Evolutionary conservation across 140 eudicot species (phyloP).

Genomic region (Oenanthe javanica): DNA sequence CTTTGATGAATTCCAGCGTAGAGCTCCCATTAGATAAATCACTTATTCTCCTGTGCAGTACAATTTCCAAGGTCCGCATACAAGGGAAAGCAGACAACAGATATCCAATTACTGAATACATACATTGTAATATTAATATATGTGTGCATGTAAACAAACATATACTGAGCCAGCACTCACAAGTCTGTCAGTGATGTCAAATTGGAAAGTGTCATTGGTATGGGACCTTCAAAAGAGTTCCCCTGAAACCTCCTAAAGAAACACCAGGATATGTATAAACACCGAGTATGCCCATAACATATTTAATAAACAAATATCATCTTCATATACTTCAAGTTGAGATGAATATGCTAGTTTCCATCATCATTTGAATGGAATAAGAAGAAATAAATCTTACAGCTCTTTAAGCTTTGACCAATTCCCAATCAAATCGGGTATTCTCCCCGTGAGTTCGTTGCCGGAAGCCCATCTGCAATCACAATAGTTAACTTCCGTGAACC

Average conservation of each 20-base stretch:
- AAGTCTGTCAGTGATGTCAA: constrained; percentile 25
- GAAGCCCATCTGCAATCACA: constrained; percentile 9
- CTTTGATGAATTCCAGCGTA: constrained; percentile 49
- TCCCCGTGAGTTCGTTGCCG: constrained; percentile 55
- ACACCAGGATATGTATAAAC: constrained; percentile 1
- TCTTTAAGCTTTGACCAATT: constrained; percentile 39
- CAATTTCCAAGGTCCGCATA: neutral
- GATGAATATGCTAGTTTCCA: neutral
- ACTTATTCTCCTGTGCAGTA: constrained; percentile 59
- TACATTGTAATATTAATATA: neutral
- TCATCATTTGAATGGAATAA: neutral
- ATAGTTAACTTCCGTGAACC: constrained; percentile 3
- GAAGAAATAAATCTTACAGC: constrained; percentile 34
- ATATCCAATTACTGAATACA: neutral
- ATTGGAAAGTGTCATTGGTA: constrained; percentile 40
- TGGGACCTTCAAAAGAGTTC: constrained; percentile 67
- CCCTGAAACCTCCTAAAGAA: constrained; percentile 64
- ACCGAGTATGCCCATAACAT: neutral
- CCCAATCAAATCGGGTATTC: constrained; percentile 62
- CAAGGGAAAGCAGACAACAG: neutral
- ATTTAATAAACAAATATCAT: neutral
- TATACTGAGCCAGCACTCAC: constrained; percentile 30
- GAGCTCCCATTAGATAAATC: constrained; percentile 63
- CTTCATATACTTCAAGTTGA: neutral
- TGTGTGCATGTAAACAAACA: neutral